Evolutionary conservation across 768 basidiomycete species (phyloP).

Genomic region (Strobilomyces confusus): DNA sequence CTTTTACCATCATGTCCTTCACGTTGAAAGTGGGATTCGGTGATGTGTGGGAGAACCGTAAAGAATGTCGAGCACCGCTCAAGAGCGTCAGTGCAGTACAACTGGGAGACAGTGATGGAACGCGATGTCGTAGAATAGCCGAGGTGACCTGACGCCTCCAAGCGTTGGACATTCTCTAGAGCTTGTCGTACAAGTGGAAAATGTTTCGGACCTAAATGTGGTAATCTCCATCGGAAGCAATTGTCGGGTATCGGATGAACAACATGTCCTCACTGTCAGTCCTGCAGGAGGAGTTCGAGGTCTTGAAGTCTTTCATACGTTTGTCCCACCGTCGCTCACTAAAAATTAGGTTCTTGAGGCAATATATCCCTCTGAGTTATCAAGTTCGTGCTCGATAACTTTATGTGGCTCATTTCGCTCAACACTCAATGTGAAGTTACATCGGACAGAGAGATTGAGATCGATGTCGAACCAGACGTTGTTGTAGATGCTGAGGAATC

Average conservation of each 20-base stretch:
- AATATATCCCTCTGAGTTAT: slow-evolving; percentile 92
- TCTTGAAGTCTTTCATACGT: slow-evolving; percentile 30
- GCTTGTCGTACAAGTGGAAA: slow-evolving; percentile 3
- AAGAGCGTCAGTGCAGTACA: neutral
- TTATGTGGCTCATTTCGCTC: slow-evolving; percentile 37
- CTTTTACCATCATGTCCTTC: slow-evolving; percentile 12
- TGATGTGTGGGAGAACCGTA: slow-evolving; percentile 6
- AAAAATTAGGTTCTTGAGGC: slow-evolving; percentile 78
- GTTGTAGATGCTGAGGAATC: slow-evolving; percentile 55
- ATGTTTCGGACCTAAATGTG: slow-evolving; percentile 9
- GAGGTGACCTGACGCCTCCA: slow-evolving; percentile 17
- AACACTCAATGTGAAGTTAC: slow-evolving; percentile 65
- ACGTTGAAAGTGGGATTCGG: slow-evolving; percentile 6
- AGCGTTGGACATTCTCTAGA: slow-evolving; percentile 14
- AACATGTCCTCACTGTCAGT: slow-evolving; percentile 56
- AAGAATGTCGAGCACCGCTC: slow-evolving; percentile 9
- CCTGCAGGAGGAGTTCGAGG: slow-evolving; percentile 89
- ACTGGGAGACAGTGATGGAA: neutral
- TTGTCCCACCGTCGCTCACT: slow-evolving; percentile 8
- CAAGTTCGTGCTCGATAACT: slow-evolving; percentile 62
- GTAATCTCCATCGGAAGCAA: slow-evolving; percentile 17
- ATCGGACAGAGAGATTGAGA: slow-evolving; percentile 76
- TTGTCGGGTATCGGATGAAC: slow-evolving; percentile 27
- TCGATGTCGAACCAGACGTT: slow-evolving; percentile 87
- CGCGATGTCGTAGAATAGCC: slow-evolving; percentile 10